Percentiles rank a stretch among this genome's conserved stretches.
Conservation (phyloP, 1,139 yeast genomes). For the Yamadazyma oceani region DNA sequence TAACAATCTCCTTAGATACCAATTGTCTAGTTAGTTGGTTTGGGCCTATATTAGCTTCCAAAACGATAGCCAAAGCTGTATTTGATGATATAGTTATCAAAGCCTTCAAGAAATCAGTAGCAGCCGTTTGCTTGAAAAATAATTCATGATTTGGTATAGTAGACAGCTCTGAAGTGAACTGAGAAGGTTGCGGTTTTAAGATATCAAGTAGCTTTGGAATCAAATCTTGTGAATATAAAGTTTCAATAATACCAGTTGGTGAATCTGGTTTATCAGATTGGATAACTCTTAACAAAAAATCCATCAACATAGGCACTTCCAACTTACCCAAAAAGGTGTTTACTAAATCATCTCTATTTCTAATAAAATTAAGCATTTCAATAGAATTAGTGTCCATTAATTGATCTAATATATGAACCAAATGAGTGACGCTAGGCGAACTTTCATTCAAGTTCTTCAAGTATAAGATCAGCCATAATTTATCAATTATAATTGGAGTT, state of each 20-base stretch:
- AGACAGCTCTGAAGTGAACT: conserved; percentile 21
- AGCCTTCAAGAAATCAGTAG: conserved; percentile 93
- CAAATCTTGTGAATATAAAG: conserved; percentile 49
- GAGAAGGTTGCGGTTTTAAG: conserved; percentile 45
- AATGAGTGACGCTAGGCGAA: conserved; percentile 40
- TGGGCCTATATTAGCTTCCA: conserved; percentile 51
- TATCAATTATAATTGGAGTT: conserved; percentile 40
- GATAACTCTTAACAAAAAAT: conserved; percentile 56
- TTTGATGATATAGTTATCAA: conserved; percentile 89
- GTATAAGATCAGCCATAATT: conserved; percentile 43
- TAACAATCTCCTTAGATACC: conserved; percentile 38
- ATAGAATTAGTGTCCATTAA: conserved; percentile 48
- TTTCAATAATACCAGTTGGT: conserved; percentile 61
- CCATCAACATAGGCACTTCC: conserved; percentile 59
- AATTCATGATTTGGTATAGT: conserved; percentile 32
- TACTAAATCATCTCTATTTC: conserved; percentile 52
- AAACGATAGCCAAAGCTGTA: conserved; percentile 46
- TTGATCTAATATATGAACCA: conserved; percentile 46
- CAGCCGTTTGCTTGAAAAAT: conserved; percentile 82
- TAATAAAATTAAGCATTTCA: conserved; percentile 52
- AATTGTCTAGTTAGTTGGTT: conserved; percentile 46
- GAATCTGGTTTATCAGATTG: conserved; percentile 66
- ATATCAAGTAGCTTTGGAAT: conserved; percentile 53
- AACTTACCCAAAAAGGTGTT: conserved; percentile 55
- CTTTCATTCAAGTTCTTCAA: conserved; percentile 40